Evolutionary conservation across 2,329 filamentous ascomycete species (phyloP), one percentile per base, ranked within the genome.

Genomic region (Diaporthe ilicicola): DNA sequence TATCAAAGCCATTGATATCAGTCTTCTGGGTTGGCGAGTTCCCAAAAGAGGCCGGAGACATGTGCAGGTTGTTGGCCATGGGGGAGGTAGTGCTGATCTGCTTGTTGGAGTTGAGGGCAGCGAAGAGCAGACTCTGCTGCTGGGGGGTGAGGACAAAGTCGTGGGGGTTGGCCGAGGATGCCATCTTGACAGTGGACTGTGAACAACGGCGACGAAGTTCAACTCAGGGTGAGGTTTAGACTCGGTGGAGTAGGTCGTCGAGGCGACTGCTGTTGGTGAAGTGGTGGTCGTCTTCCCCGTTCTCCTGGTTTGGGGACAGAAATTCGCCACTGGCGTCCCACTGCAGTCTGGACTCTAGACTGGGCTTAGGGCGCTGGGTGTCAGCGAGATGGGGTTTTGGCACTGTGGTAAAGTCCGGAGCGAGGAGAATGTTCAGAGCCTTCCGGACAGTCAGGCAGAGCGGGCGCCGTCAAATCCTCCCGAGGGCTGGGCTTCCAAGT

Each of bases 111-210:
- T 92, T 92, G 75, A 95, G 89, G 55, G 93, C 92, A 72, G 92
- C 91, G 74, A 93, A 90, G 54, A 95, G 86, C 72, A 95, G 85
- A 77, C 89, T 90, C 84, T 95, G 92, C 81, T 95, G 92, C 78
- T 93, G 89, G 73, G 91, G 90, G 72, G 92, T 93, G 75, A 94
- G 87, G 77, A 91, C 90, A 79, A 93, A 91, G 78, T 88, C 87
- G 73, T 84, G 82, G 74, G 85, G 83, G 71, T 84, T 80, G 68
- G 81, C 82, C 69, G 86, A 84, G 75, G 86, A 87, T 73, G 87
- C 82, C 88, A 90, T 90, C 69, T 76, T 75, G 77, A 76, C 69
- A 67, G 68, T 64, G 68, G 72, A 68, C 62, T 48, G 39, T 37
- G 37, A 51, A 54, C 53, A 53, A 66, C 17, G 54, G n/a, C 29